Conservation (phyloP, 2,329 filamentous ascomycete genomes). For the Aureobasidium sp. region DNA sequence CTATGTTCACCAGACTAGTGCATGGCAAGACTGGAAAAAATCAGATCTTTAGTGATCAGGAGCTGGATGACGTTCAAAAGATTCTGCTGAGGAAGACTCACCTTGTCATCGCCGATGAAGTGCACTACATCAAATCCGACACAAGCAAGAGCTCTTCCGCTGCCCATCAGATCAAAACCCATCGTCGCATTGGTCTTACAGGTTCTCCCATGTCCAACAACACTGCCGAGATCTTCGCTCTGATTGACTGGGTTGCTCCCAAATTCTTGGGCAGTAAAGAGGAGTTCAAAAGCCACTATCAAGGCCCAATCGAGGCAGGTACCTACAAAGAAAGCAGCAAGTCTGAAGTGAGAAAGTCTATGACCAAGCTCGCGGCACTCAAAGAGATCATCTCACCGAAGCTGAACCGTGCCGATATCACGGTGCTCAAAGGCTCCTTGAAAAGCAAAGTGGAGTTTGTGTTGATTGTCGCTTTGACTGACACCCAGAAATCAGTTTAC, state of each 20-base stretch:
- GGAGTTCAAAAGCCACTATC: slow-evolving; percentile 66
- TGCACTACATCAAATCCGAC: slow-evolving; percentile 69
- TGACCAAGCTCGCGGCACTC: slow-evolving; percentile 63
- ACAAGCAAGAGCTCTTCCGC: slow-evolving; percentile 46
- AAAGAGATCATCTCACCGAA: slow-evolving; percentile 69
- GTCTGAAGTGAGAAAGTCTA: slow-evolving; percentile 50
- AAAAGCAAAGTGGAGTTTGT: slow-evolving; percentile 77
- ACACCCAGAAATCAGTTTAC: slow-evolving; percentile 60
- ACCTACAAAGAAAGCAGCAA: slow-evolving; percentile 57
- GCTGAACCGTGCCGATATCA: slow-evolving; percentile 67
- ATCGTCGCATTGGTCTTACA: slow-evolving; percentile 72
- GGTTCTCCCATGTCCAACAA: slow-evolving; percentile 83
- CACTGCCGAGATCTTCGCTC: slow-evolving; percentile 74
- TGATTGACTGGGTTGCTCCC: slow-evolving; percentile 81
- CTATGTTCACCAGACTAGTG: slow-evolving; percentile 52
- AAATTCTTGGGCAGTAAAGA: slow-evolving; percentile 62
- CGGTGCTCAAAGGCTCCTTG: slow-evolving; percentile 58
- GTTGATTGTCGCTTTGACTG: slow-evolving; percentile 63
- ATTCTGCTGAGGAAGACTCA: slow-evolving; percentile 56
- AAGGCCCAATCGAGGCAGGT: slow-evolving; percentile 65
- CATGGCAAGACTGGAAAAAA: slow-evolving; percentile 17
- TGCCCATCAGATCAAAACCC: slow-evolving; percentile 56
- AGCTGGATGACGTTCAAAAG: slow-evolving; percentile 36
- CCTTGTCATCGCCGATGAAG: slow-evolving; percentile 79
- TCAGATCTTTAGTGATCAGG: slow-evolving; percentile 51